Base-by-base conservation (phyloP, 1,284 basidiomycete genomes). In the Afroboletus lepidellus region DNA sequence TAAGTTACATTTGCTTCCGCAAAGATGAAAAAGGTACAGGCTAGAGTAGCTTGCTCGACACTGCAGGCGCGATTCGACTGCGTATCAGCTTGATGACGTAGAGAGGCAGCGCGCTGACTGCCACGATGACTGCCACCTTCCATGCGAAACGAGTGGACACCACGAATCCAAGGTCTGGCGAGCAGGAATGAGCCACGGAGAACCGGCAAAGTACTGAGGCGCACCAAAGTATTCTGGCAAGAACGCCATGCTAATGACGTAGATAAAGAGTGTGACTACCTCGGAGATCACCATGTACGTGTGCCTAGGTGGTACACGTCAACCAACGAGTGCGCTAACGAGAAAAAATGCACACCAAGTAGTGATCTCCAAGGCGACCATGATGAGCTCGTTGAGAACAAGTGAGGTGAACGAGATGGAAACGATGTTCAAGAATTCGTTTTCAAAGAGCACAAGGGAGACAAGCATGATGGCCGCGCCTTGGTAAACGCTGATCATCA, bases 391-490 rank as follows among this genome's bases (percentile, higher is more conserved):
- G 71, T 99, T 99, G 34, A 99, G 74, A 54, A 99, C 86, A 44
- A 99, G 77, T 0, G 97, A 93, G 0, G 95, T 98, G 72, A 98
- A 99, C 0, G 95, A 98, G 60, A 99, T 99, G 18, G 93, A 87
- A 41, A 99, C 96, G 58, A 99, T 98, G 69, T 99, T 97, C 59
- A 99, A 72, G 71, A 99, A 98, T 66, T 99, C 95, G 58, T 85
- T 96, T 72, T 99, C 97, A 71, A 99, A 99, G 1, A 99, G 79
- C 1, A 98, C 80, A 12, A 99, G 83, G 0, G 92, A 97, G 74
- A 97, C 85, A 64, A 99, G 91, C 96, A 99, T 99, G 72, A 99
- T 99, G 1, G 94, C 92, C 18, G 94, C 92, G 55, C 96, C 96
- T 83, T 99, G 97, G 72, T 99, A 99, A 30, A 98, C 77, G 63